Evolutionary conservation across 1,284 basidiomycete species (phyloP), one percentile per base, ranked within the genome.

Genomic region (Fomitopsis pinicola): DNA sequence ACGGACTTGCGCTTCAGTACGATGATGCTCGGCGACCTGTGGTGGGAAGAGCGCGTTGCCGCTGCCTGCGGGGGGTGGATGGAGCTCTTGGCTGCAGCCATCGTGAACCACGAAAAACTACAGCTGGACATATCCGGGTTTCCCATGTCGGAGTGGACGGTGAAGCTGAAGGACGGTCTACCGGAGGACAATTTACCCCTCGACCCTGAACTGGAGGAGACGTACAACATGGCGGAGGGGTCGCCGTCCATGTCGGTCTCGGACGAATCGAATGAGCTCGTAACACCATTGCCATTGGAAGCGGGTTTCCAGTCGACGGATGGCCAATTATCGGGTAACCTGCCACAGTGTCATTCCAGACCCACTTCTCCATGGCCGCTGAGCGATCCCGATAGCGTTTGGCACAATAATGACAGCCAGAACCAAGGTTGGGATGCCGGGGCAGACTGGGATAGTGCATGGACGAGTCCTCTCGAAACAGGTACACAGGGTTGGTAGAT

Each of bases 61-160:
- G 66, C 75, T 8, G 69, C 81, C n/a, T 93, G 91, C 65, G 88
- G 85, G 17, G 92, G 92, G 1, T 87, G 83, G 77, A 76, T 89
- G 9, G 86, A 88, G 60, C 65, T 82, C 42, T 71, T 91, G 57
- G 71, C 85, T 3, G 72, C 77, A 40, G 81, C 81, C 0, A 75
- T 84, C 2, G 82, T 84, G 58, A 72, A 73, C 42, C 78, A 78
- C 50, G 66, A 76, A 4, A 63, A 63, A 0, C 63, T 75, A 33
- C 35, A 56, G 0, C 40, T 75, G n/a, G 61, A 61, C 6, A 64
- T 44, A 56, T 46, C 55, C 1, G 61, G 57, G 2, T 53, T 55
- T 10, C 52, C 30, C 9, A 28, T 60, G 3, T 59, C 63, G 1
- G 61, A 65, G 15, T 58, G 57, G 59, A 48, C 60, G 66, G 75